Evolutionary conservation across 805 yeast genomes (phyloP), one percentile per base, ranked within the genome.

Genomic region (Spathaspora sp.): DNA sequence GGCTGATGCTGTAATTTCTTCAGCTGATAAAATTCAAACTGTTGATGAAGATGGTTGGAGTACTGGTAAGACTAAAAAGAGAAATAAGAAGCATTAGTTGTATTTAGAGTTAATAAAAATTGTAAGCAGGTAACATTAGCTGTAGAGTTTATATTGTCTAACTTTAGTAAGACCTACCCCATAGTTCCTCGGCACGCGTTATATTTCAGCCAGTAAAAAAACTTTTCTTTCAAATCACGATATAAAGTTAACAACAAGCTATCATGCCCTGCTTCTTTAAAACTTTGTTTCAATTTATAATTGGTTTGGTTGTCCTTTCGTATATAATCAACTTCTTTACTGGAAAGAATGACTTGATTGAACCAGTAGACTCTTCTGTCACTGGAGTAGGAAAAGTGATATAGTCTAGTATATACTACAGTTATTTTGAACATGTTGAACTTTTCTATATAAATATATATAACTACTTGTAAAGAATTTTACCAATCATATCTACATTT

Each of bases 1-100:
- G 97, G 76, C 79, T 47, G 87, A 85, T 53, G 94, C 92, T 3
- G 72, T 87, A 49, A 68, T 73, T 35, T 68, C 66, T 46, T 67
- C 73, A 42, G 77, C 75, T 19, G 70, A 70, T 57, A 73, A 71
- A 54, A 62, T 65, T 1, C 60, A 62, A 7, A 54, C 68, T 19
- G 74, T 71, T 19, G 78, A 74, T 51, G 79, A 75, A 52, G 78
- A 75, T 44, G 79, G 79, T 11, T 75, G 79, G 79, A 72, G 76
- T 55, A 73, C 79, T 49, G 66, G 68, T 51, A 72, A 69, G 58
- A 52, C 67, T 17, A 74, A 74, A 63, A 73, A 72, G 60, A 73
- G 69, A 60, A 69, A 70, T 17, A 71, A 62, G 57, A 72, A 68
- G 55, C 23, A 29, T 19, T 35, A 35, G 14, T 11, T 35, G 40